Conservation (phyloP, 352 stramenopile genomes). For the Pythium aquatile region DNA sequence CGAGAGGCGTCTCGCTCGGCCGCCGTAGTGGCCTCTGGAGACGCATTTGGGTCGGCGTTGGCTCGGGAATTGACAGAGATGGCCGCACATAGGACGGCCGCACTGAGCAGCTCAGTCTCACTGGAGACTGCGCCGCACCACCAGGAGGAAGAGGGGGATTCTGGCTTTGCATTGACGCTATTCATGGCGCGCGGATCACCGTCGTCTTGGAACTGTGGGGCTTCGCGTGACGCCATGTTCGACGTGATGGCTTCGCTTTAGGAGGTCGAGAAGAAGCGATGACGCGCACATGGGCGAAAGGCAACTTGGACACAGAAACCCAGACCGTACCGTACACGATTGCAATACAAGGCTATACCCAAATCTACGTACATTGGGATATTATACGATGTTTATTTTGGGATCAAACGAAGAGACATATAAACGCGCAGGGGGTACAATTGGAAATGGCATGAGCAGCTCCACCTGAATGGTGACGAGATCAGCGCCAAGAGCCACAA, state of each 20-base stretch:
- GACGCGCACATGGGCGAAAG: slow-evolving; percentile 24
- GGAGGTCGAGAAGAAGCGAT: slow-evolving; percentile 1
- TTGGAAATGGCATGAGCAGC: slow-evolving; percentile 4
- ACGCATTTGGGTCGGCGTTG: slow-evolving; percentile 14
- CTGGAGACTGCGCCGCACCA: slow-evolving; percentile 52
- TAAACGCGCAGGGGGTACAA: not conserved
- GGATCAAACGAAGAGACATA: not conserved
- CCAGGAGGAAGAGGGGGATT: slow-evolving; percentile 27
- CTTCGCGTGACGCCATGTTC: slow-evolving; percentile 12
- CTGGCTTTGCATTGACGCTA: slow-evolving; percentile 6
- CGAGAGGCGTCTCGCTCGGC: slow-evolving; percentile 18
- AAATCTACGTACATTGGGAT: not conserved
- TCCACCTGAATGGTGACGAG: slow-evolving; percentile 3
- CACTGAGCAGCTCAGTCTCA: slow-evolving; percentile 73
- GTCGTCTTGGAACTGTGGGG: slow-evolving; percentile 7
- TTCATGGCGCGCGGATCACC: slow-evolving; percentile 1
- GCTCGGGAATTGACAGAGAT: slow-evolving; percentile 38
- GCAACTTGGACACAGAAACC: slow-evolving; percentile 21
- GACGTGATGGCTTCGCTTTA: slow-evolving; percentile 4
- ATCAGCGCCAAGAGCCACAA: slow-evolving; percentile 1
- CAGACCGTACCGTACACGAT: slow-evolving; percentile 13
- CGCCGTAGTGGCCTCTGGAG: slow-evolving; percentile 23
- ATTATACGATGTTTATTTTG: not conserved
- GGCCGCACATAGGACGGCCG: slow-evolving; percentile 71
- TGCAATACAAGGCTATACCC: not conserved